Evolutionary conservation across 2,329 filamentous ascomycete species (phyloP).

Genomic region (Neonectria sp.): DNA sequence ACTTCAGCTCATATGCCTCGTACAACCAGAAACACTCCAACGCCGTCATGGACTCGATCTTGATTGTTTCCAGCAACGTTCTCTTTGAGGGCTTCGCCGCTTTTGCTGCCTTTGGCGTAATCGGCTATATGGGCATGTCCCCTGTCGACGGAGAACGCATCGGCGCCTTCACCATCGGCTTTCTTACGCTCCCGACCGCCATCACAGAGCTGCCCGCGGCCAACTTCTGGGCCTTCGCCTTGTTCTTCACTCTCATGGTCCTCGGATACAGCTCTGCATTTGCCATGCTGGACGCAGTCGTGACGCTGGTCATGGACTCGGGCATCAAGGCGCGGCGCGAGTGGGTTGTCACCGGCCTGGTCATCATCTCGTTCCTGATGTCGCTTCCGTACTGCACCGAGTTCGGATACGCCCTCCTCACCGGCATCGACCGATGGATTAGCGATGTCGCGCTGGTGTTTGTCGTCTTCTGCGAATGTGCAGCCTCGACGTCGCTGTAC

Average conservation of each 20-base stretch:
- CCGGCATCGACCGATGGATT: conserved; percentile 69
- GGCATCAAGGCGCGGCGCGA: conserved; percentile 56
- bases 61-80: conserved; percentile 69
- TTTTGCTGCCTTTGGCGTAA: conserved; percentile 68
- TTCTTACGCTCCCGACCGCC: conserved; percentile 70
- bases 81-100: conserved; percentile 69
- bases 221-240: conserved; percentile 71
- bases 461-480: conserved; percentile 67
- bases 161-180: conserved; percentile 70
- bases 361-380: conserved; percentile 66
- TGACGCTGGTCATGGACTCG: conserved; percentile 68
- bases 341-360: conserved; percentile 64
- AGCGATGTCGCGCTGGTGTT: conserved; percentile 70
- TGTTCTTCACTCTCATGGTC: conserved; percentile 72
- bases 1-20: conserved; percentile 71
- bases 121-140: conserved; percentile 61
- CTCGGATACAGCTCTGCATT: conserved; percentile 72
- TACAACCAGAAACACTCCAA: conserved; percentile 72
- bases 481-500: conserved; percentile 67
- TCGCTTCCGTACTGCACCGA: conserved; percentile 71
- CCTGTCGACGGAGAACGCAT: conserved; percentile 58
- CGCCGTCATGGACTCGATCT: conserved; percentile 70
- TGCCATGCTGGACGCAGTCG: conserved; percentile 71
- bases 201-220: conserved; percentile 70
- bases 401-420: conserved; percentile 70